Base-by-base conservation (phyloP, 2,329 filamentous ascomycete species). In the Arthrobotrys sphaeroides region DNA sequence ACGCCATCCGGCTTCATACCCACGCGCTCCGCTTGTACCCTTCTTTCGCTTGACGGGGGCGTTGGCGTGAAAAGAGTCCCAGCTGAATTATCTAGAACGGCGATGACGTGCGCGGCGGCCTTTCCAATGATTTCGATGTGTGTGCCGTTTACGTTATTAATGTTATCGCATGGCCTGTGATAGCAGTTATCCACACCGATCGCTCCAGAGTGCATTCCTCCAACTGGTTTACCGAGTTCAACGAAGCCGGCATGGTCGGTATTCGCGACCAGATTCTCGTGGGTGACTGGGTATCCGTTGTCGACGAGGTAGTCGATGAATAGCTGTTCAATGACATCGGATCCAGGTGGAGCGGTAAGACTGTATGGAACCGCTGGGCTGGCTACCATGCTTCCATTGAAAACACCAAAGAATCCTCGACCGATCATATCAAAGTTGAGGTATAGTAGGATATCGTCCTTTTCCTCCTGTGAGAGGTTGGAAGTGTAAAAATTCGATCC, bases 171-270 rank as follows among this genome's bases (percentile, higher is more conserved):
- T 0, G 55, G 78, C 62, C 81, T 79, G 67, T 83, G 82, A 60
- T 83, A 83, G 74, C 82, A 83, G 1, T 80, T 79, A 66, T 83
- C 82, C 0, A 78, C 76, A 13, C 80, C 79, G 82, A 94, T 91
- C 5, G 77, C 73, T 13, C 82, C 82, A 0, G 82, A 83, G 73
- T 82, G 79, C 5, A 83, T 67, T 13, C 81, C 82, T 0, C 82
- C 82, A 28, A 82, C 80, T 0, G 82, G 82, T 62, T 82, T 83
- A 42, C 78, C 74, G 1, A 83, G 78, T 3, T 77, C 76, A 80
- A 82, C 81, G 75, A 83, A 83, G 5, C 69, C 61, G 2, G 77
- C 80, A 60, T 81, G 81, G 33, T 81, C 80, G n/a, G 79, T 81
- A 61, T 45, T 80, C 5, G 81, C 81, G 0, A 81, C 81, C 31